Base-by-base conservation (phyloP, 305 asterid genomes). In the Rubia peregrina region DNA sequence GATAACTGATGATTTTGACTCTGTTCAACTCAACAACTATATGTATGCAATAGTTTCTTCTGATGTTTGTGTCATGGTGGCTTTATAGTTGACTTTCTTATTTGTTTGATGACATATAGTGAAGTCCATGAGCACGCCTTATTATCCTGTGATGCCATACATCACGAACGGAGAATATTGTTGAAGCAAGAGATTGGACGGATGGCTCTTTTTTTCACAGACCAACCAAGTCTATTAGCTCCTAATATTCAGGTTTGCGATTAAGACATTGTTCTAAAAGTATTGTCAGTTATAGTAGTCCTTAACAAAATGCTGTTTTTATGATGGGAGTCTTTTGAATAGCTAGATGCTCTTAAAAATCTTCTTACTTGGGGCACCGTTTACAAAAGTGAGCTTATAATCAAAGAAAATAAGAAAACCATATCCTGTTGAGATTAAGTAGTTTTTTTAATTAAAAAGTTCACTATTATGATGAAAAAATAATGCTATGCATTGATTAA, bases 141-240 rank as follows among this genome's bases (percentile, higher is more conserved):
- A 71, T 75, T 82, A 74, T 88, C 95, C 46, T 90, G 96, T 81
- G 97, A 91, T 86, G 85, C 90, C 75, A 85, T 90, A 73, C 99
- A 95, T 84, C 93, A 81, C 43, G 99, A 91, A 70, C 83, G 99
- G 83, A 90, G 99, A 80, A 85, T 90, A 77, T 77, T 95, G 75
- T 74, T 95, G 83, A 95, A 91, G 90, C 99, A 95, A 83, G 99
- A 95, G 84, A 95, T 95, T 42, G 97, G 99, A 82, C 87, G 99
- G 80, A 95, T 90, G 98, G 96, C 86, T 71, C 90, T 95, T 70
- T 95, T 95, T 85, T 95, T 95, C 75, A 87, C 97, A 42, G 99
- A 95, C 77, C 99, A 95, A 82, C 99, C 99, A 75, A 95, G 98
- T 85, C 79, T 95, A 77, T 81, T 95, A 83, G 99, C 99, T 80